A percentile compares a stretch with the other conserved stretches of the same genome.
phyloP scores from a whole-genome alignment of 306 rosid genomes.

The Clitoria ternatea region DNA sequence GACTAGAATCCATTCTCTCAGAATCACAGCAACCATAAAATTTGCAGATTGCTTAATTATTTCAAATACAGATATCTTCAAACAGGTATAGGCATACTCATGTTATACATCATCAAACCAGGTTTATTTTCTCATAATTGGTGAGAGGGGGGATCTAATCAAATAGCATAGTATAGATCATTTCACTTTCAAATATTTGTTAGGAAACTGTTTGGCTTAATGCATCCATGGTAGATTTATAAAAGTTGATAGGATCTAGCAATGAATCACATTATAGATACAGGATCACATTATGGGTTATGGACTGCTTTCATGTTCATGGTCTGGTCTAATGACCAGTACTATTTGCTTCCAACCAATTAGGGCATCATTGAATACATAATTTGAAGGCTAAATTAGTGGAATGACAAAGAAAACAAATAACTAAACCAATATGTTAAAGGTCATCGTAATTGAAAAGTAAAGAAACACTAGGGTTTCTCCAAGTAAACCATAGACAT shows the following conservation, averaged over 20 bases:
- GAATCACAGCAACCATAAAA: slow-evolving; percentile 4
- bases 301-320: not conserved
- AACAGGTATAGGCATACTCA: slow-evolving; percentile 15
- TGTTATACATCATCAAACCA: not conserved
- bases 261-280: not conserved
- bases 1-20: slow-evolving; percentile 10
- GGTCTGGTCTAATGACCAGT: not conserved
- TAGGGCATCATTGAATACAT: not conserved
- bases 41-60: slow-evolving; percentile 17
- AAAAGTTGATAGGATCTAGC: not conserved
- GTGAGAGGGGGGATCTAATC: slow-evolving; percentile 4
- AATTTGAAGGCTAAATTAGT: slow-evolving; percentile 2
- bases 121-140: not conserved
- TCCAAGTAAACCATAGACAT: slow-evolving; percentile 5
- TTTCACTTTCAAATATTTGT: slow-evolving; percentile 6
- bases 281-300: not conserved
- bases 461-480: not conserved
- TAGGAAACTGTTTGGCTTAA: not conserved
- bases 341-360: not conserved
- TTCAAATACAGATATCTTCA: slow-evolving; percentile 22
- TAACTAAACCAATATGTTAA: not conserved
- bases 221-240: not conserved
- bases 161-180: not conserved
- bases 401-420: slow-evolving; percentile 8
- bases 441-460: slow-evolving; percentile 6